These are phyloP conservation scores for Russula foetens DNA, from an alignment of 768 basidiomycete species.

Conservation along the genomic window DNA sequence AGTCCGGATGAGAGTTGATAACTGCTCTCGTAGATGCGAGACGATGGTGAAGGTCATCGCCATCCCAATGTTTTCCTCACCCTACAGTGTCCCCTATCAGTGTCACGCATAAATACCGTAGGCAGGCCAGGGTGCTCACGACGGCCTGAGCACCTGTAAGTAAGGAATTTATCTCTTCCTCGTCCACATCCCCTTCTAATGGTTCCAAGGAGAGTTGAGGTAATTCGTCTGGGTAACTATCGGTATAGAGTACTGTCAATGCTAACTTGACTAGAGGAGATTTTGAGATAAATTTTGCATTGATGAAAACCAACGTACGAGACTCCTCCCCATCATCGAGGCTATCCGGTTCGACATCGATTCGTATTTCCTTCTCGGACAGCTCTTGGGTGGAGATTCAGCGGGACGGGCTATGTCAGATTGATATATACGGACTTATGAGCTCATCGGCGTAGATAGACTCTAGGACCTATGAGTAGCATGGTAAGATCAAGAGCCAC, in stretches of 20 bases:
- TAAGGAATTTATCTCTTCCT: constrained; percentile 46
- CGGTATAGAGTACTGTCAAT: constrained; percentile 68
- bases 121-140: constrained; percentile 32
- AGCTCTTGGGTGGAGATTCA: constrained; percentile 63
- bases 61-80: constrained; percentile 85
- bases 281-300: neutral
- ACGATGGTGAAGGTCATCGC: constrained; percentile 97
- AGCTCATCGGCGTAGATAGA: constrained; percentile 95
- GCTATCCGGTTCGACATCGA: constrained; percentile 85
- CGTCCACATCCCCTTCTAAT: constrained; percentile 52
- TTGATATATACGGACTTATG: constrained; percentile 57
- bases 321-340: constrained; percentile 51
- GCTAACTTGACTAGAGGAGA: constrained; percentile 55
- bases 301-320: constrained; percentile 32
- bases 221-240: constrained; percentile 76
- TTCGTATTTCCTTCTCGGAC: constrained; percentile 73
- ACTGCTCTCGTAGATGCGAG: constrained; percentile 71
- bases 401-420: constrained; percentile 27
- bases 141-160: constrained; percentile 49
- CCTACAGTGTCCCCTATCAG: constrained; percentile 33
- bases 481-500: constrained; percentile 1
- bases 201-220: constrained; percentile 64
- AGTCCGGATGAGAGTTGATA: constrained; percentile 52
- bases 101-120: neutral
- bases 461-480: constrained; percentile 65